phyloP scores from a whole-genome alignment of 495 filamentous ascomycete species.

The Aspergillus heteromorphus region DNA sequence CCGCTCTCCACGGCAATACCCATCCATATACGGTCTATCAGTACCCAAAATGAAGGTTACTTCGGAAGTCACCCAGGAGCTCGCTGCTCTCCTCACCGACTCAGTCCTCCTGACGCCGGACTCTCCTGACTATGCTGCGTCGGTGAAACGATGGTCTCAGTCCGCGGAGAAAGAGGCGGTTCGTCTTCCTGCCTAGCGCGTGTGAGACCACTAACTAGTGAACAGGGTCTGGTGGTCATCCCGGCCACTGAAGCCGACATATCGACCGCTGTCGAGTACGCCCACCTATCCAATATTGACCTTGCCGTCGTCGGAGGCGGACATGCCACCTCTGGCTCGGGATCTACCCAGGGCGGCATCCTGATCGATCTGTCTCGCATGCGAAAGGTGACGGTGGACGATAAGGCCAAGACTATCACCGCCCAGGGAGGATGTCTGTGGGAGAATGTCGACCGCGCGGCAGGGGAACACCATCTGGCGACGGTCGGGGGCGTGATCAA shows the following conservation, averaged over 20 bases:
- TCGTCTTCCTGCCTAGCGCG: not conserved
- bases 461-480: conserved; percentile 40
- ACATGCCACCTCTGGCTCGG: not conserved
- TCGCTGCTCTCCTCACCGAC: not conserved
- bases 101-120: not conserved
- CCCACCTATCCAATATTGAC: not conserved
- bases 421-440: conserved; percentile 43
- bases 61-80: not conserved
- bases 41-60: too few species aligned
- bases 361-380: not conserved
- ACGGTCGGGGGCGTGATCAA: conserved; percentile 51
- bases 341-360: not conserved
- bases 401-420: conserved; percentile 24
- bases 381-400: not conserved
- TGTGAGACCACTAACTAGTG: not conserved
- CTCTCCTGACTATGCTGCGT: not conserved
- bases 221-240: not conserved
- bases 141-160: not conserved
- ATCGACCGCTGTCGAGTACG: not conserved
- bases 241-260: not conserved
- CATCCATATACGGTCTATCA: too few species aligned
- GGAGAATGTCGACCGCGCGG: conserved; percentile 45
- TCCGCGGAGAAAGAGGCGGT: not conserved
- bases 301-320: not conserved
- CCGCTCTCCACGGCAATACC: too few species aligned